Base-by-base conservation (phyloP, 139 green algal genomes). In the Volvox africanus region DNA sequence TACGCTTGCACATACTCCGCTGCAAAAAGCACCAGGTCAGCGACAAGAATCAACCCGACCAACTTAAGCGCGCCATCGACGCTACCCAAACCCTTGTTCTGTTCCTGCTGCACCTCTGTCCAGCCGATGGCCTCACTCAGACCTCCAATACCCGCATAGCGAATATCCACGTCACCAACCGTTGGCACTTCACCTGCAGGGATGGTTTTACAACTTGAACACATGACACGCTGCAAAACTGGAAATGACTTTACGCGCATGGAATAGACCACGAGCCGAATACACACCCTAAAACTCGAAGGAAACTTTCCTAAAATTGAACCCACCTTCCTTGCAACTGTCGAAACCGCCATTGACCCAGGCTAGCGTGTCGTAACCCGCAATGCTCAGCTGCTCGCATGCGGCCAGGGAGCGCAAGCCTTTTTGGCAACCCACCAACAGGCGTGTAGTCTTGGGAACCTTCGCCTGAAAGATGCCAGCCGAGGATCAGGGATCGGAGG, bases 321-420 rank as follows among this genome's bases (percentile, higher is more conserved):
- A 19, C 84, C 98, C 95, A 32, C 94, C 96, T n/a, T 91, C 92
- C 32, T 92, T 82, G 26, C 94, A 94, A n/a, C 97, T 97, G 92
- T 99, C 97, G 35, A 98, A 95, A 77, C 97, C 97, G 35, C 97
- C 97, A 87, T 98, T 99, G 93, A 99, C 93, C 97, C 97, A 99
- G 9, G 96, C 97, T 80, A 99, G 85, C 30, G 87, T 93, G 22
- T 44, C 22, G 85, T 99, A 99, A 13, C 97, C 96, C 0, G 95
- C 95, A 28, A 92, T 81, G 30, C 90, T 93, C 28, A 99, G 93
- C 93, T 97, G 95, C 94, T 98, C 97, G 89, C 96, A 98, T 14
- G 97, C 96, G 3, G 97, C 96, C 33, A 99, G 94, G 21, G 96
- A 98, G 82, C 97, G 93, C 61, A 99, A 94, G 44, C 97, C 97